phyloP scores from a whole-genome alignment of 208 protist species.

The Phytomonas sp. region DNA sequence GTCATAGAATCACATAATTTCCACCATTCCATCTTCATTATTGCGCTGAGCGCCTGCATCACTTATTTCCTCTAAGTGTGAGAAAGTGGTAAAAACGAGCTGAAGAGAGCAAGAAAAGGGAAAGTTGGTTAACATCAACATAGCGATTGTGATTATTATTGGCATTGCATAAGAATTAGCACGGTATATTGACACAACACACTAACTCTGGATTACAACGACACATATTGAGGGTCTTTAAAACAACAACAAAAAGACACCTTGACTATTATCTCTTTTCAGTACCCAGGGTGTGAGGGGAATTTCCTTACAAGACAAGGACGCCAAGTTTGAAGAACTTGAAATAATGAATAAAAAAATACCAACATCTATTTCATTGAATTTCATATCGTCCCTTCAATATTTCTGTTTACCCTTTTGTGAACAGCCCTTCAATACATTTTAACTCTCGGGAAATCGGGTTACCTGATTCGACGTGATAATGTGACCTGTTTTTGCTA shows the following conservation, averaged over 20 bases:
- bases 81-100: background rate
- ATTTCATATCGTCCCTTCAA: background rate
- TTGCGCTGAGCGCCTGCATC: background rate
- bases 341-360: background rate
- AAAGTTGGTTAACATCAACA: background rate
- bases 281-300: background rate
- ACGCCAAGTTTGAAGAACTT: background rate
- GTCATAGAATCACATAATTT: background rate
- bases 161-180: background rate
- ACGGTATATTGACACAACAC: background rate
- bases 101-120: background rate
- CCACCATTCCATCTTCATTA: background rate
- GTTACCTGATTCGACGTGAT: background rate
- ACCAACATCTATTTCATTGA: background rate
- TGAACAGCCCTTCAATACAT: constrained; percentile 1
- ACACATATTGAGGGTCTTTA: background rate
- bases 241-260: constrained; percentile 1
- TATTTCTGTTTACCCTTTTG: background rate
- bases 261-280: background rate
- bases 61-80: background rate
- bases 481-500: background rate
- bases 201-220: background rate
- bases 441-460: background rate
- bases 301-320: background rate
- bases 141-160: background rate